Evolutionary conservation across 495 filamentous ascomycete species (phyloP).

Genomic region (Annulohypoxylon nitens): DNA sequence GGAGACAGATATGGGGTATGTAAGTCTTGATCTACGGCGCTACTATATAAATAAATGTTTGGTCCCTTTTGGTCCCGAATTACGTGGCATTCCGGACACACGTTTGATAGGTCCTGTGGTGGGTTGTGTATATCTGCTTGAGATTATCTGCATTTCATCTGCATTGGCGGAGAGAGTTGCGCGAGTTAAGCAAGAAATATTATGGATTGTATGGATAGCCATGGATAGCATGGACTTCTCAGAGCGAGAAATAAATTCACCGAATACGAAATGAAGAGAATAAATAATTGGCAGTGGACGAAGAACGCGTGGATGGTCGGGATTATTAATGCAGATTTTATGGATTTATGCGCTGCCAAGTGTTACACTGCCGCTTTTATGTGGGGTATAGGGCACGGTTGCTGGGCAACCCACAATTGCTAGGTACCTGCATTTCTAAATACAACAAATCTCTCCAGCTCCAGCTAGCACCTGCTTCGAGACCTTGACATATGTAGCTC

Average conservation of each 20-base stretch:
- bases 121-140: not conserved
- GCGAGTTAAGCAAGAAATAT: not conserved
- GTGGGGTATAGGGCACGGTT: constrained; percentile 36
- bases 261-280: constrained; percentile 18
- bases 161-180: constrained; percentile 3
- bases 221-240: not conserved
- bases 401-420: constrained; percentile 39
- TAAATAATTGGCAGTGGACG: not conserved
- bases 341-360: constrained; percentile 24
- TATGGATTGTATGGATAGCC: not conserved
- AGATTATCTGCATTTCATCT: constrained; percentile 1
- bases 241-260: constrained; percentile 30
- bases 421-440: constrained; percentile 23
- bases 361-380: constrained; percentile 28
- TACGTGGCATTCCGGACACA: not conserved
- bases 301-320: constrained; percentile 1
- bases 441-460: constrained; percentile 40
- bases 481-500: constrained; percentile 20
- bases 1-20: constrained; percentile 74
- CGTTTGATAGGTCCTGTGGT: not conserved
- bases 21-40: constrained; percentile 17
- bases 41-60: not conserved
- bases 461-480: constrained; percentile 28
- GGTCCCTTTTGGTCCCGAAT: not conserved
- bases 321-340: constrained; percentile 18